Conservation (phyloP, 2,329 filamentous ascomycete genomes). For the Hymenoscyphus scutula region DNA sequence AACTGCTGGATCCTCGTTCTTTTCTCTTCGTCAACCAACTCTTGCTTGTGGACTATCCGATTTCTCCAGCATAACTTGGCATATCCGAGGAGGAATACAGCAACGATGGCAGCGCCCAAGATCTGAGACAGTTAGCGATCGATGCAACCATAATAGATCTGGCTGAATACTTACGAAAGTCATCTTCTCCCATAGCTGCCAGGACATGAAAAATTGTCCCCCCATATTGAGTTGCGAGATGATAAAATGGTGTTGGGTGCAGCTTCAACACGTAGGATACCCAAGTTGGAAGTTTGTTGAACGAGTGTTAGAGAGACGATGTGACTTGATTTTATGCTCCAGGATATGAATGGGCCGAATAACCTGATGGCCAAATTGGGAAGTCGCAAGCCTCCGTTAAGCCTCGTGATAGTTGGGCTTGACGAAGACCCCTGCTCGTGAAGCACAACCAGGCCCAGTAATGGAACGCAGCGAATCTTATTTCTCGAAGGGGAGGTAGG, state of each 20-base stretch:
- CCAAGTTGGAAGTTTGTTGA: background rate
- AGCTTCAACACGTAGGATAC: background rate
- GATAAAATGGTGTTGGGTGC: background rate
- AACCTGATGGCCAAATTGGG: too few relatives aligned
- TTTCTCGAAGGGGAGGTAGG: background rate
- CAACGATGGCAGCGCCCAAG: constrained; percentile 66
- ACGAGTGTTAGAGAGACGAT: background rate
- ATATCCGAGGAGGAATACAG: constrained; percentile 67
- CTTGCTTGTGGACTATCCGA: constrained; percentile 53
- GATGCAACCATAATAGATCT: background rate
- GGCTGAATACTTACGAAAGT: constrained; percentile 67
- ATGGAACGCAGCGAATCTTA: background rate
- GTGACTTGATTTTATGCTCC: background rate
- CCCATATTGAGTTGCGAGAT: background rate
- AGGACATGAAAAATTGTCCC: constrained; percentile 60
- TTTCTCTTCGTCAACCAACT: constrained; percentile 66
- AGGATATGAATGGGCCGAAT: background rate
- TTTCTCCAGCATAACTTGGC: constrained; percentile 65
- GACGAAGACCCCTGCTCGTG: background rate
- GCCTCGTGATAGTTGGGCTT: background rate
- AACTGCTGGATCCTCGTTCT: constrained; percentile 52
- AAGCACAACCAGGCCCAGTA: background rate
- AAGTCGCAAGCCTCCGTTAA: too few relatives aligned
- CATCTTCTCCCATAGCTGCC: constrained; percentile 87
- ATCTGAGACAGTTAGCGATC: constrained; percentile 49